These are phyloP conservation scores for Metschnikowia noctiluminum DNA, from an alignment of 805 yeast genomes.

Conservation along the genomic window DNA sequence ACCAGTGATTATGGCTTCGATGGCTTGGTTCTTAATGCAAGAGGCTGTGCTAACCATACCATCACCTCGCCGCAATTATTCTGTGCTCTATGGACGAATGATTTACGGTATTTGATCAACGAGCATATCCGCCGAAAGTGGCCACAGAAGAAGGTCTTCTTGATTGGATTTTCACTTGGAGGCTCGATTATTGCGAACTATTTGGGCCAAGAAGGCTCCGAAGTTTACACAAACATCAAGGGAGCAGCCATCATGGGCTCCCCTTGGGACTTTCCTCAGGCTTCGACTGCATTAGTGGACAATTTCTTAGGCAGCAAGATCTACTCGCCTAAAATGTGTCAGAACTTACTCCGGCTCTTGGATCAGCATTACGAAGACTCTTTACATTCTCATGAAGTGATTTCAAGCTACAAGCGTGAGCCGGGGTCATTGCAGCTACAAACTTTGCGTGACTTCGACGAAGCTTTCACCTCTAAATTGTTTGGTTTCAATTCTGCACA, in stretches of 20 bases:
- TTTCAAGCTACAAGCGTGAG: constrained; percentile 26
- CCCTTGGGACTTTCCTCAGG: constrained; percentile 70
- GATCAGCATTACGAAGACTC: constrained; percentile 29
- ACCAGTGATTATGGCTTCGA: constrained; percentile 45
- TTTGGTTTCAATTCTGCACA: constrained; percentile 61
- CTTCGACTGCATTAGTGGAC: constrained; percentile 42
- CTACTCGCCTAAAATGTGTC: constrained; percentile 43
- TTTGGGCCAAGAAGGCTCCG: constrained; percentile 58
- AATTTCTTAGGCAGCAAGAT: constrained; percentile 37
- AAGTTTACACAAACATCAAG: constrained; percentile 46
- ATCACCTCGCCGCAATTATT: constrained; percentile 65
- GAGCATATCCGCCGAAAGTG: constrained; percentile 46
- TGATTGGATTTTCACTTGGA: constrained; percentile 72
- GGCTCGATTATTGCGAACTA: constrained; percentile 65
- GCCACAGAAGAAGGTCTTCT: constrained; percentile 63
- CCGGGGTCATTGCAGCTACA: constrained; percentile 32
- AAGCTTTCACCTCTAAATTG: constrained; percentile 54
- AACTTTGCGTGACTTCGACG: constrained; percentile 56
- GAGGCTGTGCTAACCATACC: constrained; percentile 78
- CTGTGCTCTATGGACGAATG: constrained; percentile 68
- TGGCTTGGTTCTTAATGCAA: constrained; percentile 58
- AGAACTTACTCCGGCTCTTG: constrained; percentile 33
- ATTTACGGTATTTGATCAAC: constrained; percentile 56
- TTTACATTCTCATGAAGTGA: constrained; percentile 21
- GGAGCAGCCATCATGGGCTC: constrained; percentile 61